Percentiles rank a stretch among this genome's conserved stretches.
These are phyloP conservation scores for Ceratocystis cacaofunesta DNA, from an alignment of 2,329 filamentous ascomycete species.

Conservation along the genomic window DNA sequence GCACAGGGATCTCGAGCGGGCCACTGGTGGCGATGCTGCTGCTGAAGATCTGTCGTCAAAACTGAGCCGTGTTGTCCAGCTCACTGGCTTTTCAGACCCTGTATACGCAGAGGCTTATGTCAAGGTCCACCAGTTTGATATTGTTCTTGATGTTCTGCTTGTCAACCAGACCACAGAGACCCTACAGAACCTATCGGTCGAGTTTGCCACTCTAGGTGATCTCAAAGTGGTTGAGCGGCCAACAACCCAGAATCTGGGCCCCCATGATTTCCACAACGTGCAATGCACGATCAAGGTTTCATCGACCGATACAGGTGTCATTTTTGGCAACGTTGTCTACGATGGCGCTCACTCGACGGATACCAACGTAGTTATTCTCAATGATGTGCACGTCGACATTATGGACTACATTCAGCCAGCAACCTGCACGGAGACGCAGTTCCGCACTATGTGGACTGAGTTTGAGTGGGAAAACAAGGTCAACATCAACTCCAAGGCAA, in stretches of 20 bases:
- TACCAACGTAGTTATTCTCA: constrained; percentile 92
- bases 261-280: constrained; percentile 94
- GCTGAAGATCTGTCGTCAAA: constrained; percentile 85
- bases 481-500: constrained; percentile 97
- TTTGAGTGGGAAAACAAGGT: constrained; percentile 99
- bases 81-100: constrained; percentile 94
- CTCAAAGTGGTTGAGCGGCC: constrained; percentile 95
- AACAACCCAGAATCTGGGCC: constrained; percentile 86
- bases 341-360: constrained; percentile 85
- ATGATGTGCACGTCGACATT: constrained; percentile 95
- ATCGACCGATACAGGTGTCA: constrained; percentile 93
- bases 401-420: constrained; percentile 99
- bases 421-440: constrained; percentile 91
- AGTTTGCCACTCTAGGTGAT: constrained; percentile 96
- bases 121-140: constrained; percentile 97
- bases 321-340: constrained; percentile 97
- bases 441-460: constrained; percentile 99
- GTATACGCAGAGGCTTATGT: constrained; percentile 99
- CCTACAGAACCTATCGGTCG: constrained; percentile 88
- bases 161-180: constrained; percentile 97
- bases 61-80: constrained; percentile 86
- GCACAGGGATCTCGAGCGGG: constrained; percentile 80
- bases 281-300: constrained; percentile 98
- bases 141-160: constrained; percentile 85
- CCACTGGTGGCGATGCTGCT: constrained; percentile 73